Conservation (phyloP, 1,284 basidiomycete genomes). For the Neolentinus lepideus region DNA sequence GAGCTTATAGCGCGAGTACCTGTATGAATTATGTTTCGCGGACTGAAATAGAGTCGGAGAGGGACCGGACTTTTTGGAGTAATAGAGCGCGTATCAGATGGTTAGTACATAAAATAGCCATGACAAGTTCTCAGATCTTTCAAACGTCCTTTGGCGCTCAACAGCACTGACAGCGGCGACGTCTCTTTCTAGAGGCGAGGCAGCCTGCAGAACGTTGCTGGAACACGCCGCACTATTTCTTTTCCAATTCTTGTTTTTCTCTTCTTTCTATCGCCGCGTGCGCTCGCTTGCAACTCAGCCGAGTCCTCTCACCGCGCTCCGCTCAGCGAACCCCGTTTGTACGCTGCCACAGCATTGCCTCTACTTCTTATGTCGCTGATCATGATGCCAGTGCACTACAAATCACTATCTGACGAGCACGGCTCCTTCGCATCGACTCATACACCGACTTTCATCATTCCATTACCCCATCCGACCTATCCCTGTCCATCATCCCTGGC, state of each 20-base stretch:
- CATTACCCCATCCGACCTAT: no score
- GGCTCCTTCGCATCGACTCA: no score
- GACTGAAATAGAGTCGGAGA: not conserved
- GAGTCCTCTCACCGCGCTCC: not conserved
- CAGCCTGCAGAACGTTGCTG: not conserved
- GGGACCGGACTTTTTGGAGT: not conserved
- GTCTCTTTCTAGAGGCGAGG: no score
- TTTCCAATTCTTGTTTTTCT: not conserved
- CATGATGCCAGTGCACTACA: no score
- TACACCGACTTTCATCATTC: no score
- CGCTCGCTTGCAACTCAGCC: not conserved
- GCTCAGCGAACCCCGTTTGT: not conserved
- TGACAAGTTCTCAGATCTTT: not conserved
- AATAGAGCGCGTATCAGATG: not conserved
- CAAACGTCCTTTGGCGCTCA: not conserved
- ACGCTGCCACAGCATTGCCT: not conserved
- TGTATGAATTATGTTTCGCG: no score
- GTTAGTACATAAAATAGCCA: not conserved
- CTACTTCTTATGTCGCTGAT: no score
- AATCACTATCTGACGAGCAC: no score
- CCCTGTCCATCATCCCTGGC: not conserved
- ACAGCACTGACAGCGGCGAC: not conserved
- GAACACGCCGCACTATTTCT: no score
- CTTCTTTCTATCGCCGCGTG: not conserved
- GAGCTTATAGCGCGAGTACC: no score